Percentiles rank a stretch among this genome's conserved stretches.
Conservation (phyloP, 805 yeast species). For the Wickerhamomyces xylosicus region DNA sequence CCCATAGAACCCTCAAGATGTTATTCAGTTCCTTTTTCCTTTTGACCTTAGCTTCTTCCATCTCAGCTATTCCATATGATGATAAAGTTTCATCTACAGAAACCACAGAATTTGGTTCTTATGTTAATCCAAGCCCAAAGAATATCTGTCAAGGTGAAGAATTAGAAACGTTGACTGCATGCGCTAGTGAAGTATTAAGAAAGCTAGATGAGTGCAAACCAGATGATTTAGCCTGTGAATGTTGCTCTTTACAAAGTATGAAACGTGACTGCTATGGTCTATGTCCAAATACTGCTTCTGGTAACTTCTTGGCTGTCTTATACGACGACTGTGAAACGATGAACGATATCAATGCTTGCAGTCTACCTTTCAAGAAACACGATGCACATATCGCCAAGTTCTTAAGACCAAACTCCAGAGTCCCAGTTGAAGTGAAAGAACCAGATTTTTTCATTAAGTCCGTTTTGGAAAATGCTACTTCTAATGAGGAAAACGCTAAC, state of each 20-base stretch:
- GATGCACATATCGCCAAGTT: conserved; percentile 23
- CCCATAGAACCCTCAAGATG: too few species aligned
- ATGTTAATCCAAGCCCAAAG: conserved; percentile 36
- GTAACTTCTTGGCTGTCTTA: conserved; percentile 34
- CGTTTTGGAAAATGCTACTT: conserved; percentile 9
- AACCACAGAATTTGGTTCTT: conserved; percentile 27
- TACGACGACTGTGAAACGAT: conserved; percentile 34
- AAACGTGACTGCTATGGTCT: conserved; percentile 34
- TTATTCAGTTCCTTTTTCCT: conserved; percentile 4
- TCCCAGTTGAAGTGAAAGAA: conserved; percentile 17
- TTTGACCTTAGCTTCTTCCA: neutral
- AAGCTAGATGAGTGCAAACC: conserved; percentile 41
- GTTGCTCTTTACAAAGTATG: conserved; percentile 44
- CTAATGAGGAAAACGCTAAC: conserved; percentile 4
- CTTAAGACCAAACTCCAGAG: conserved; percentile 16
- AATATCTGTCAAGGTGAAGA: conserved; percentile 35
- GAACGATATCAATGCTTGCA: conserved; percentile 40
- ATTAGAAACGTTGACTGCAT: conserved; percentile 28
- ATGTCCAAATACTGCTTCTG: conserved; percentile 37
- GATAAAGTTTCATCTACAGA: conserved; percentile 14
- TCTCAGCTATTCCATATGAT: conserved; percentile 3
- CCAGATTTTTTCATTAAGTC: conserved; percentile 16
- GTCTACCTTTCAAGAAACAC: conserved; percentile 36
- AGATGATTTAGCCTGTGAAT: conserved; percentile 44
- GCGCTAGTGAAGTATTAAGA: conserved; percentile 36